Base-by-base conservation (phyloP, 192 early-diverging fungal genomes). In the Allomyces macrogynus region DNA sequence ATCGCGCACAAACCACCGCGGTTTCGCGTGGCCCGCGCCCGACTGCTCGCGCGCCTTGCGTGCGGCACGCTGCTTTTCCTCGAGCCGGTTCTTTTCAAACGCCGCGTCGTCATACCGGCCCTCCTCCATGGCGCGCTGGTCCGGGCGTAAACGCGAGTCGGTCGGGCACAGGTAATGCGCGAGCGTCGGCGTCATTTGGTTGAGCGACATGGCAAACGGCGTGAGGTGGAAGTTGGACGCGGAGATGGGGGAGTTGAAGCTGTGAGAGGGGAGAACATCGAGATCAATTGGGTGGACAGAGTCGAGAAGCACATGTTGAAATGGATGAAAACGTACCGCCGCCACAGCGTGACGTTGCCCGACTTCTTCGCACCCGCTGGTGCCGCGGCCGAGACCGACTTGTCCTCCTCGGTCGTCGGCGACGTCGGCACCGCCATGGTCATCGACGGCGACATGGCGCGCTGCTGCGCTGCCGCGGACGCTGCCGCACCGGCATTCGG, bases 101-200 rank as follows among this genome's bases (percentile, higher is more conserved):
- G 82, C 82, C 11, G 91, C 89, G 10, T 77, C n/a, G 63, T 91
- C 86, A 68, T 88, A 93, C 64, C 84, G 76, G 14, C 86, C 88
- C 27, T 74, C 78, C 69, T 93, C 91, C 88, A 93, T 87, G 0
- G 87, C 87, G 4, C 82, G 72, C 75, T 93, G 91, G 70, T 93
- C 89, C 20, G 87, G 87, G 14, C 89, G 79, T 67, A 89, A 81
- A 61, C 91, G 79, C 23, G 86, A 90, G 69, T 93, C 91, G 4
- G 88, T 88, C 11, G 81, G 85, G 25, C 87, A 87, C 57, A 93
- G 68, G 66, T 75, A 77, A 16, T 72, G 69, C 63, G 74, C 75
- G 24, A 91, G 77, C 40, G 70, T 64, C 0, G 75, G 68, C 0
- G 84, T 77, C 22, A 78, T 69, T 67, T 93, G 80, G 72, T 91